A percentile compares a stretch with the other conserved stretches of the same genome.
phyloP scores from a whole-genome alignment of 495 filamentous ascomycete species.

The Tuber melanosporum region DNA sequence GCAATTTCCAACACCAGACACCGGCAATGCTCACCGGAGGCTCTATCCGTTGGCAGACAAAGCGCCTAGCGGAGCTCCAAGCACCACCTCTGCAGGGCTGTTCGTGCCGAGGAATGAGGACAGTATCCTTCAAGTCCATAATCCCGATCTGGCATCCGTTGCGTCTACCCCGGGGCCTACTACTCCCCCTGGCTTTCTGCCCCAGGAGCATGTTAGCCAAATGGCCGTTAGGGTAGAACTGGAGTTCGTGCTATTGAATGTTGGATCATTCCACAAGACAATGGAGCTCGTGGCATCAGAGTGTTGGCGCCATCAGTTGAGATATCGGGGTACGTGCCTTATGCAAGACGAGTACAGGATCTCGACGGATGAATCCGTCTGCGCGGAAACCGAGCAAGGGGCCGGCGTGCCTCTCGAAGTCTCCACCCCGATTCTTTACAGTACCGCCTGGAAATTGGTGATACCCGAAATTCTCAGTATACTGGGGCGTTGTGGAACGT shows the following conservation, averaged over 20 bases:
- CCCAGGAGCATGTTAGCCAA: background rate
- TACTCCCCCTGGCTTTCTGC: background rate
- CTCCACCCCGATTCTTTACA: background rate
- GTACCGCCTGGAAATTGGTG: conserved; percentile 1
- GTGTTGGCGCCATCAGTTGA: background rate
- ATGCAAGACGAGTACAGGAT: background rate
- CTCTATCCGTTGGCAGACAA: background rate
- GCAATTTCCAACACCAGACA: background rate
- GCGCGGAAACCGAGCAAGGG: background rate
- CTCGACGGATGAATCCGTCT: background rate
- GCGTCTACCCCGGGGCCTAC: background rate
- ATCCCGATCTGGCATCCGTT: background rate
- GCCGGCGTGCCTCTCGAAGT: background rate
- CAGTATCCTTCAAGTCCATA: background rate
- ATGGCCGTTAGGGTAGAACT: background rate
- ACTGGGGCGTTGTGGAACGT: background rate
- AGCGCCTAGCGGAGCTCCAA: background rate
- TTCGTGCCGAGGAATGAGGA: background rate
- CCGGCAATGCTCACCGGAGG: background rate
- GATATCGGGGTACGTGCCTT: background rate
- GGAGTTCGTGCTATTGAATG: background rate
- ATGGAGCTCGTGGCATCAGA: background rate
- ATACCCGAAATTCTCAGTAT: background rate
- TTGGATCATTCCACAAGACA: background rate
- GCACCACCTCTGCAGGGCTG: background rate